Evolutionary conservation across 2,329 filamentous ascomycete genomes (phyloP).

Genomic region (Beauveria medogensis): DNA sequence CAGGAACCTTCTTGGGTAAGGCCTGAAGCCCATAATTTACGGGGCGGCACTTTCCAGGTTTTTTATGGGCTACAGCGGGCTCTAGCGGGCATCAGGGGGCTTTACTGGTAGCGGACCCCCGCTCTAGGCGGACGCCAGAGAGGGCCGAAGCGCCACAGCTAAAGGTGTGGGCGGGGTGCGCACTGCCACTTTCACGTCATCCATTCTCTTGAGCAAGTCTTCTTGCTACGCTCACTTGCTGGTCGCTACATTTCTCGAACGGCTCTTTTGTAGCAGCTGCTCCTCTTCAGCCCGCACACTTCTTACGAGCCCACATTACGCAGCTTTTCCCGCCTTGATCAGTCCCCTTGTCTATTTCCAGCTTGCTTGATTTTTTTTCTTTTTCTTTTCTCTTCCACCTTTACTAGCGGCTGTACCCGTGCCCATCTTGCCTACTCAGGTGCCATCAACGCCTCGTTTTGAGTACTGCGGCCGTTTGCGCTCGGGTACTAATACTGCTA

Average conservation of each 20-base stretch:
- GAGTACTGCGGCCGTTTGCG: neutral
- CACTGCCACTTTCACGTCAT: slow-evolving; percentile 10
- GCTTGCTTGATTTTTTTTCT: neutral
- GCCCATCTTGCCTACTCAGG: neutral
- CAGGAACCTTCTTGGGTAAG: neutral
- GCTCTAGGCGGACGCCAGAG: neutral
- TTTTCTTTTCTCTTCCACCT: neutral
- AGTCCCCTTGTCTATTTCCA: neutral
- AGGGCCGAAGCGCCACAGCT: slow-evolving; percentile 2
- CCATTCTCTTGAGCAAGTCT: neutral
- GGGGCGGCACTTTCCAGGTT: slow-evolving; percentile 9
- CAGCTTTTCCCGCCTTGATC: neutral
- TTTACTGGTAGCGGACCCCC: neutral
- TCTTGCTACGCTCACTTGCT: too few species aligned
- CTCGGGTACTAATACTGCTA: neutral
- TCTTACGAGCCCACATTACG: neutral
- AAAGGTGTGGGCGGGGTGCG: neutral
- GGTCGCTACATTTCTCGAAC: too few species aligned
- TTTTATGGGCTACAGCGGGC: neutral
- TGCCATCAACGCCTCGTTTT: neutral
- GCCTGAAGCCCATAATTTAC: neutral
- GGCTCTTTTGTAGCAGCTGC: neutral
- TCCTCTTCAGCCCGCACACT: neutral
- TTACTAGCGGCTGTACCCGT: neutral
- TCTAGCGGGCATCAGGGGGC: neutral